Conservation (phyloP, 2,329 filamentous ascomycete genomes). For the Phaeosphaeria sp. region DNA sequence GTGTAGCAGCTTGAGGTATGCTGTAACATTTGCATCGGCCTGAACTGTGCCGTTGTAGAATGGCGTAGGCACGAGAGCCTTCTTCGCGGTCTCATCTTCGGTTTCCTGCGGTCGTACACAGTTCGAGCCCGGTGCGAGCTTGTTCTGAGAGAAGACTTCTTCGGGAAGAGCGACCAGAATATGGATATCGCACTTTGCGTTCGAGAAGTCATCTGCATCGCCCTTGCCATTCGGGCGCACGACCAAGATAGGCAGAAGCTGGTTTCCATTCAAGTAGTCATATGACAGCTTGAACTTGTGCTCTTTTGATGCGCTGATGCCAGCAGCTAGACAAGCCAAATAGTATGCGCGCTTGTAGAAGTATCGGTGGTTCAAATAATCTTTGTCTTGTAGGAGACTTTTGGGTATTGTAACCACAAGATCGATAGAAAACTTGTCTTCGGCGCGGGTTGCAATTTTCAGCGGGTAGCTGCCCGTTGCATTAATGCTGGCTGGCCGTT, state of each 20-base stretch:
- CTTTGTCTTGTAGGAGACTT: constrained; percentile 86
- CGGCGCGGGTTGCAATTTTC: constrained; percentile 73
- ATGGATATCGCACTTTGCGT: constrained; percentile 61
- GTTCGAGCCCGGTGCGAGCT: constrained; percentile 73
- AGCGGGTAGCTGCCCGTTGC: constrained; percentile 87
- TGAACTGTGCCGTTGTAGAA: constrained; percentile 90
- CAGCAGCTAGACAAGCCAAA: constrained; percentile 78
- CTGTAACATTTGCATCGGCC: constrained; percentile 74
- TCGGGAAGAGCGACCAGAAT: constrained; percentile 78
- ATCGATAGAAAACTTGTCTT: constrained; percentile 70
- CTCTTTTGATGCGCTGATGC: constrained; percentile 66
- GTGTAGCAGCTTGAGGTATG: constrained; percentile 79
- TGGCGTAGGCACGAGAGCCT: constrained; percentile 64
- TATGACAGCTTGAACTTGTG: constrained; percentile 67
- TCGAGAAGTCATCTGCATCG: constrained; percentile 46
- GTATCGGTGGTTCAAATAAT: constrained; percentile 90
- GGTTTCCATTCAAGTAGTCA: constrained; percentile 74
- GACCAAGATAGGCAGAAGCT: constrained; percentile 73
- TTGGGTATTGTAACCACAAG: constrained; percentile 86
- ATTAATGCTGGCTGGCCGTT: constrained; percentile 78
- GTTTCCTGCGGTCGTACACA: constrained; percentile 68
- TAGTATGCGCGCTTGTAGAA: constrained; percentile 96
- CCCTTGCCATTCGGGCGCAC: constrained; percentile 48
- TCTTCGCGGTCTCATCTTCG: constrained; percentile 50
- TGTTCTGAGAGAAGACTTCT: constrained; percentile 72